A percentile compares a stretch with the other conserved stretches of the same genome.
phyloP scores from a whole-genome alignment of 2,329 filamentous ascomycete species.

The Talaromyces rugulosus region DNA sequence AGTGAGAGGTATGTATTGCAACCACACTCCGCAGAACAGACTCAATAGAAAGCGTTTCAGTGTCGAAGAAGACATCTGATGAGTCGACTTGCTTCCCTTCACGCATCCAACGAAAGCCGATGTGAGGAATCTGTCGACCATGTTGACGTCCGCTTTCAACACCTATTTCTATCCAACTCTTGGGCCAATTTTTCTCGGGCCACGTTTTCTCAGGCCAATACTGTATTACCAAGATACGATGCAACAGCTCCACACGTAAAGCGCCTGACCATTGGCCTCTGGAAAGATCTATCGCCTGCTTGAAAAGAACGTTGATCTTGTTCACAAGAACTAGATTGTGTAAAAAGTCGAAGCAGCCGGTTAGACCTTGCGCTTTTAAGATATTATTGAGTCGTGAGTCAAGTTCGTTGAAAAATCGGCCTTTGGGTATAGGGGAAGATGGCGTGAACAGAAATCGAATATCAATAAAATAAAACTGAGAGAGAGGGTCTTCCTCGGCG shows the following conservation, averaged over 20 bases:
- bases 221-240: slow-evolving; percentile 78
- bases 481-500: slow-evolving; percentile 74
- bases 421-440: slow-evolving; percentile 58
- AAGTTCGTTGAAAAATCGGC: slow-evolving; percentile 60
- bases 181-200: slow-evolving; percentile 58
- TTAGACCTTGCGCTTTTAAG: slow-evolving; percentile 65
- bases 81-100: slow-evolving; percentile 71
- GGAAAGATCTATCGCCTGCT: slow-evolving; percentile 69
- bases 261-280: slow-evolving; percentile 72
- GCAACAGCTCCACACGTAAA: slow-evolving; percentile 71
- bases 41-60: slow-evolving; percentile 67
- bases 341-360: slow-evolving; percentile 78
- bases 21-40: slow-evolving; percentile 68
- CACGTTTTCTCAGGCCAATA: slow-evolving; percentile 64
- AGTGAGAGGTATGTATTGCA: slow-evolving; percentile 67
- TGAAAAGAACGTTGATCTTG: slow-evolving; percentile 77
- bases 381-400: slow-evolving; percentile 69
- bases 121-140: slow-evolving; percentile 23
- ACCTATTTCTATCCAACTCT: slow-evolving; percentile 89
- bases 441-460: slow-evolving; percentile 80
- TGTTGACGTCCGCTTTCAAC: slow-evolving; percentile 42
- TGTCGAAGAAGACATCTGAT: slow-evolving; percentile 63
- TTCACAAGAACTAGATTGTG: slow-evolving; percentile 86
- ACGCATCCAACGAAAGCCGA: slow-evolving; percentile 71
- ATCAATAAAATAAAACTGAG: slow-evolving; percentile 92